phyloP scores from a whole-genome alignment of 2,329 filamentous ascomycete genomes.

The Pezicula rhizophila region DNA sequence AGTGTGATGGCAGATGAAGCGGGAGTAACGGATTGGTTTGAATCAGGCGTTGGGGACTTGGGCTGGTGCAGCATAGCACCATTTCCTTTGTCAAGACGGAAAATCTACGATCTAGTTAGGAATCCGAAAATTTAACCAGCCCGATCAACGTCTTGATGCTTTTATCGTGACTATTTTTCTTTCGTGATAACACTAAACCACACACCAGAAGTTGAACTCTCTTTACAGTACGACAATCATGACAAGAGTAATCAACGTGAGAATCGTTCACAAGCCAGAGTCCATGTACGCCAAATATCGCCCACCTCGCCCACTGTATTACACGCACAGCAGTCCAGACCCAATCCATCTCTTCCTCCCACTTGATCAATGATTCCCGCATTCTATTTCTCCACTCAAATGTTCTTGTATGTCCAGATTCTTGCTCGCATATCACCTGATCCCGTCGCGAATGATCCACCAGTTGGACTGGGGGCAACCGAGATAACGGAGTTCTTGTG shows the following conservation, averaged over 20 bases:
- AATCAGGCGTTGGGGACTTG: not conserved
- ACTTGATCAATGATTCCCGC: too few relatives aligned
- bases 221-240: not conserved
- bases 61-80: not conserved
- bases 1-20: not conserved
- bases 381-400: constrained; percentile 25
- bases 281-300: not conserved
- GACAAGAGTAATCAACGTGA: not conserved
- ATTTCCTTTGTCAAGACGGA: not conserved
- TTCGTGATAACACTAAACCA: not conserved
- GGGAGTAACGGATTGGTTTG: not conserved
- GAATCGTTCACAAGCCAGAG: not conserved
- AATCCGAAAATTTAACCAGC: not conserved
- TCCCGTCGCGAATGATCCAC: constrained; percentile 87
- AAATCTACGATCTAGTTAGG: not conserved
- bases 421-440: constrained; percentile 96
- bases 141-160: not conserved
- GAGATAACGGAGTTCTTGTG: constrained; percentile 99
- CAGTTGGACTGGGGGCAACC: constrained; percentile 81
- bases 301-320: not conserved
- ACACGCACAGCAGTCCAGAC: not conserved
- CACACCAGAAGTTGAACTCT: not conserved
- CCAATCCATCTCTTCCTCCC: not conserved
- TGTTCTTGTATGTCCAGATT: constrained; percentile 80
- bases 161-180: not conserved